phyloP scores from a whole-genome alignment of 331 rosid species.

The Dryas integrifolia region DNA sequence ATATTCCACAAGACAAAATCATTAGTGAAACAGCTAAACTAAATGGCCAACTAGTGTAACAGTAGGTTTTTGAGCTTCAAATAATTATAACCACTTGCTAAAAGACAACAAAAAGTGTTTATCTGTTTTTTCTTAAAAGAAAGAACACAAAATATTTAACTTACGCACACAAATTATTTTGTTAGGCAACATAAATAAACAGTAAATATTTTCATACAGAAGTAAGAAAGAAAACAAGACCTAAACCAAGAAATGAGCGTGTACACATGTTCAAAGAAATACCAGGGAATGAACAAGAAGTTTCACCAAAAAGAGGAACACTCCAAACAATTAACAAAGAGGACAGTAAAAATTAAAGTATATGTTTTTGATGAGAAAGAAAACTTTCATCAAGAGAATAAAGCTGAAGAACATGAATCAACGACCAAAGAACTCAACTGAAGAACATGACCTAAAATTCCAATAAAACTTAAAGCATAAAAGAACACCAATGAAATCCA shows the following conservation, averaged over 20 bases:
- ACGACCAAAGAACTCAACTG: too few relatives aligned
- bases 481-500: neutral
- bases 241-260: neutral
- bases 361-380: too few relatives aligned
- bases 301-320: neutral
- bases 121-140: neutral
- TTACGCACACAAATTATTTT: neutral
- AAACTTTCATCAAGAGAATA: too few relatives aligned
- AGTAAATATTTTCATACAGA: neutral
- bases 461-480: neutral
- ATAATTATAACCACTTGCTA: neutral
- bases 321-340: too few relatives aligned
- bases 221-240: neutral
- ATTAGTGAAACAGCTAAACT: slow-evolving; percentile 13
- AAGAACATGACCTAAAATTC: slow-evolving; percentile 13
- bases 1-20: slow-evolving; percentile 25
- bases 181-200: neutral
- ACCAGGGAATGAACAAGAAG: too few relatives aligned
- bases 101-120: too few relatives aligned
- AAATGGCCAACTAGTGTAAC: neutral
- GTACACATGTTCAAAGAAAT: too few relatives aligned
- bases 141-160: neutral
- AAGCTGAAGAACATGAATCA: too few relatives aligned
- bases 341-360: too few relatives aligned
- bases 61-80: neutral